A percentile compares a stretch with the other conserved stretches of the same genome.
These are phyloP conservation scores for Cercospora sojina DNA, from an alignment of 2,329 filamentous ascomycete species.

Conservation along the genomic window DNA sequence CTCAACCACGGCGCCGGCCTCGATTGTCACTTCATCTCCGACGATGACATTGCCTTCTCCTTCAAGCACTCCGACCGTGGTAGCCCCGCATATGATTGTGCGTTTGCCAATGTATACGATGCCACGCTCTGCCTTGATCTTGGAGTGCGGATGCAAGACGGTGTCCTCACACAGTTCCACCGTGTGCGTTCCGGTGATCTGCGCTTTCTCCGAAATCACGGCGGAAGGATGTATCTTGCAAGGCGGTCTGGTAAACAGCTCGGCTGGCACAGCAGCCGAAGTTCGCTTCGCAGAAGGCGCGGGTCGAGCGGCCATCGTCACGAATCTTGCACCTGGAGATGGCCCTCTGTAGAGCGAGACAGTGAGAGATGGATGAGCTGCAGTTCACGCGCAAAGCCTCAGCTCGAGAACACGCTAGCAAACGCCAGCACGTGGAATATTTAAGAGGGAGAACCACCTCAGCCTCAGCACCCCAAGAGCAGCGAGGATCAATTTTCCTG, in stretches of 20 bases:
- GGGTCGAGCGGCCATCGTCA: conserved; percentile 23
- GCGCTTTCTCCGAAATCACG: conserved; percentile 50
- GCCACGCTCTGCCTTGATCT: conserved; percentile 44
- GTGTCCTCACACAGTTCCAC: conserved; percentile 76
- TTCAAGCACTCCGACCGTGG: conserved; percentile 38
- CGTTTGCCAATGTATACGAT: conserved; percentile 46
- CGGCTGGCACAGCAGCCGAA: conserved; percentile 10
- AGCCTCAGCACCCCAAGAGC: too few relatives aligned
- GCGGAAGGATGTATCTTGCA: conserved; percentile 48
- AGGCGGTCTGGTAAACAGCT: conserved; percentile 34
- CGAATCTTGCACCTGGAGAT: neutral
- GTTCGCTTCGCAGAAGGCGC: conserved; percentile 12
- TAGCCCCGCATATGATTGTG: conserved; percentile 75
- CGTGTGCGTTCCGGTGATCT: conserved; percentile 66
- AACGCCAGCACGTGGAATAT: conserved; percentile 1
- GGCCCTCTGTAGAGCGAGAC: neutral
- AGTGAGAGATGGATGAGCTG: neutral
- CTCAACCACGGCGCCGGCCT: conserved; percentile 45
- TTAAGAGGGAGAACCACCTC: too few relatives aligned
- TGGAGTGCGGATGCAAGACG: conserved; percentile 81
- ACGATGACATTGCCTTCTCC: conserved; percentile 40
- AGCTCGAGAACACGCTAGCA: neutral
- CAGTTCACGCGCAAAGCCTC: neutral
- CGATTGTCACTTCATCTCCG: conserved; percentile 46
- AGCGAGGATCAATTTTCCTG: neutral